Percentiles rank a stretch among this genome's conserved stretches.
Evolutionary conservation across 2,329 filamentous ascomycete species (phyloP).

Genomic region (Cryphonectria naterciae): DNA sequence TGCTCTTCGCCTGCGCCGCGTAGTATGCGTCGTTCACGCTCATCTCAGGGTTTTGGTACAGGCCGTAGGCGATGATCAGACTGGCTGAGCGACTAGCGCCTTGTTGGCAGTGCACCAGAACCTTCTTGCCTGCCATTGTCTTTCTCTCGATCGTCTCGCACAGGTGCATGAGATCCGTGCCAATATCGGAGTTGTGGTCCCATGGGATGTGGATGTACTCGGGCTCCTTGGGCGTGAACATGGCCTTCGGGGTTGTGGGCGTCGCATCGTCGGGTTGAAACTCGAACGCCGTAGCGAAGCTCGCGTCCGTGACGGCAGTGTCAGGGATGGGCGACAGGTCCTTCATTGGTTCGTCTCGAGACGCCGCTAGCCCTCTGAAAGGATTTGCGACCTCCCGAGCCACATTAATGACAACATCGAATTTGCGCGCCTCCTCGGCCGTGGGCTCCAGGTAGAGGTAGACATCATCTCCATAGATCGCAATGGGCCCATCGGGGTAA

Average conservation of each 20-base stretch:
- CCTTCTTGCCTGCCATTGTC: slow-evolving; percentile 73
- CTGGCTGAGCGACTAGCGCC: slow-evolving; percentile 84
- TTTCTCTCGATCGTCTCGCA: slow-evolving; percentile 77
- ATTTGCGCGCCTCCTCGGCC: slow-evolving; percentile 74
- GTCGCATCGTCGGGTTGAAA: slow-evolving; percentile 52
- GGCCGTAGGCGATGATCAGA: slow-evolving; percentile 82
- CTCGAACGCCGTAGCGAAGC: slow-evolving; percentile 66
- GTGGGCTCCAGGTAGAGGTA: slow-evolving; percentile 82
- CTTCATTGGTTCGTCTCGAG: slow-evolving; percentile 32
- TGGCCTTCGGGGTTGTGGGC: slow-evolving; percentile 63
- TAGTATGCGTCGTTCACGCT: slow-evolving; percentile 85
- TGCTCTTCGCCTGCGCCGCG: slow-evolving; percentile 77
- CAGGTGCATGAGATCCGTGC: slow-evolving; percentile 73
- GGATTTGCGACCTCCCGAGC: slow-evolving; percentile 82
- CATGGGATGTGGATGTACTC: slow-evolving; percentile 88
- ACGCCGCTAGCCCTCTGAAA: slow-evolving; percentile 49
- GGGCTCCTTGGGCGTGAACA: slow-evolving; percentile 55
- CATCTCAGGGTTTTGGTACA: slow-evolving; percentile 76
- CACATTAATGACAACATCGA: slow-evolving; percentile 85
- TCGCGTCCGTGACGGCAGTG: slow-evolving; percentile 61
- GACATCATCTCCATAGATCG: slow-evolving; percentile 78
- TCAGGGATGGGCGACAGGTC: slow-evolving; percentile 55
- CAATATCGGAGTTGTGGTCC: slow-evolving; percentile 89
- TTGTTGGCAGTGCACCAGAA: slow-evolving; percentile 84
- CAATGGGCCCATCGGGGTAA: slow-evolving; percentile 80